Conservation (phyloP, 139 green algal species). For the Mesotaenium endlicherianum region DNA sequence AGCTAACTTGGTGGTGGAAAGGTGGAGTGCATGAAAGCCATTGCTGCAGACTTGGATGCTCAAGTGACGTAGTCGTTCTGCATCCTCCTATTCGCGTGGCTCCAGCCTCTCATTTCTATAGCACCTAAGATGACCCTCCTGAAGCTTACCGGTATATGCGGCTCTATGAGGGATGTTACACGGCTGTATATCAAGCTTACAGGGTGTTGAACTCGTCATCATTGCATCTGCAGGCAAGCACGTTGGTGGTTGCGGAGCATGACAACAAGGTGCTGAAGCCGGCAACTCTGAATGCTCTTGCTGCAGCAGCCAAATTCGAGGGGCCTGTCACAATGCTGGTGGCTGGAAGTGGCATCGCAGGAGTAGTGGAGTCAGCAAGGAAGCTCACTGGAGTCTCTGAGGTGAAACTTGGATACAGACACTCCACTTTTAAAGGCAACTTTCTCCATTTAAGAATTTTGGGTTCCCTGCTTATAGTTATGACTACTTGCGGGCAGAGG, state of each 20-base stretch:
- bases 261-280: not conserved
- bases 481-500: not conserved
- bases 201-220: not conserved
- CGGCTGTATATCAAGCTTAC: too few species aligned
- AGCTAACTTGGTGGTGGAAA: too few species aligned
- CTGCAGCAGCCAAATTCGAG: constrained; percentile 6
- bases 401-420: not conserved
- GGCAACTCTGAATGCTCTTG: not conserved
- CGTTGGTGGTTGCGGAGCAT: constrained; percentile 31
- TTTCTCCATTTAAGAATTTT: not conserved
- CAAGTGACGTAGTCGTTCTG: too few species aligned
- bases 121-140: too few species aligned
- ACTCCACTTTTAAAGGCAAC: not conserved
- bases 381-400: constrained; percentile 2
- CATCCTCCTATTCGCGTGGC: too few species aligned
- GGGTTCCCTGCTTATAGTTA: not conserved
- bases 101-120: too few species aligned
- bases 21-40: too few species aligned
- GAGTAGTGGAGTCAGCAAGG: not conserved
- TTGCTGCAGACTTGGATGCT: too few species aligned
- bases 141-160: too few species aligned
- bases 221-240: constrained; percentile 1
- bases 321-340: constrained; percentile 22
- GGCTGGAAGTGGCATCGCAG: constrained; percentile 5
- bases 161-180: too few species aligned